These are phyloP conservation scores for Pichia deserticola DNA, from an alignment of 805 yeast genomes.

Conservation along the genomic window DNA sequence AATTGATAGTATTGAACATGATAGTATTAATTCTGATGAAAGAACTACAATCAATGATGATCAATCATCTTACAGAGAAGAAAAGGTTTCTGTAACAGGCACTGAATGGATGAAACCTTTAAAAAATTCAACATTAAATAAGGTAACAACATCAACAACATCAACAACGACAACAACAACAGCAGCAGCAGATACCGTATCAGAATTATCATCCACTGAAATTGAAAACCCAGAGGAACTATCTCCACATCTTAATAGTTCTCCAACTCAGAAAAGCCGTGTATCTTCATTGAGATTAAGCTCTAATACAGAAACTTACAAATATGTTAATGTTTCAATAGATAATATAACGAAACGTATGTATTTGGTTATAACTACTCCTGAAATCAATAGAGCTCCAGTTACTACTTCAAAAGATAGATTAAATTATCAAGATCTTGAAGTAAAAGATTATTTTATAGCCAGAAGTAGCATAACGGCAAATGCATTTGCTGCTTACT, in stretches of 20 bases:
- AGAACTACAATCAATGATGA: not conserved
- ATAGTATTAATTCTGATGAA: not conserved
- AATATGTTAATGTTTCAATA: slow-evolving; percentile 10
- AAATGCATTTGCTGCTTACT: slow-evolving; percentile 4
- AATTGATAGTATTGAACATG: not conserved
- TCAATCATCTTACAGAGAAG: not conserved
- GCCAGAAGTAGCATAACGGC: slow-evolving; percentile 14
- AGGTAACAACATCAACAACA: not conserved
- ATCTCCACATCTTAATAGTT: not conserved
- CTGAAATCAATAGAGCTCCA: slow-evolving; percentile 12
- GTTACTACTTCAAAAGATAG: slow-evolving; percentile 1
- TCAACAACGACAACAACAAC: not conserved
- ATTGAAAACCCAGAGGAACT: too few species aligned
- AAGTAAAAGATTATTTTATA: not conserved
- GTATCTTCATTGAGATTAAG: slow-evolving; percentile 5
- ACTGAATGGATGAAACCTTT: slow-evolving; percentile 16
- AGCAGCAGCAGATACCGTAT: not conserved
- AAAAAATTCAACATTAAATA: slow-evolving; percentile 6
- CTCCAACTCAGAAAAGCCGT: not conserved
- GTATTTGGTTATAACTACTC: slow-evolving; percentile 5
- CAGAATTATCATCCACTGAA: not conserved
- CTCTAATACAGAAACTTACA: slow-evolving; percentile 12
- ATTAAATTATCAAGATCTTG: not conserved
- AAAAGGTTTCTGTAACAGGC: not conserved
- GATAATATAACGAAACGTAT: slow-evolving; percentile 10